Evolutionary conservation across 2,329 filamentous ascomycete species (phyloP).

Genomic region (Aspergillus texensis): DNA sequence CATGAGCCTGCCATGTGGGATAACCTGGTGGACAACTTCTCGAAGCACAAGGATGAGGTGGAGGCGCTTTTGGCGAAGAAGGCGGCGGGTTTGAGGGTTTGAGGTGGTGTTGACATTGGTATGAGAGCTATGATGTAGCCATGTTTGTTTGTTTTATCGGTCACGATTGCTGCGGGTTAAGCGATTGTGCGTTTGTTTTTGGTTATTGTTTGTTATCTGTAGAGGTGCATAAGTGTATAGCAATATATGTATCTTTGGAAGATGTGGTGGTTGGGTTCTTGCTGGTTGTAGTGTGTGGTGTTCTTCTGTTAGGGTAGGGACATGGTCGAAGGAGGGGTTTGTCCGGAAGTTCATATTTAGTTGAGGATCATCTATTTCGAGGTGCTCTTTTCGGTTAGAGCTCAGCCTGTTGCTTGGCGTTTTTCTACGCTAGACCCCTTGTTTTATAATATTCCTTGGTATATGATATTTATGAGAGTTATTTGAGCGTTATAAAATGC

Average conservation of each 20-base stretch:
- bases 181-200: background rate
- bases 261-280: too few species aligned
- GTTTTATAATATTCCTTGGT: too few species aligned
- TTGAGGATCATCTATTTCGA: too few species aligned
- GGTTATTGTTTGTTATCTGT: background rate
- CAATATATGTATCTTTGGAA: too few species aligned
- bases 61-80: constrained; percentile 47
- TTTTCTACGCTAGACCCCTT: too few species aligned
- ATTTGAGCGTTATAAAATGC: background rate
- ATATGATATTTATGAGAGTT: background rate
- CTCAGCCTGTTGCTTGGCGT: too few species aligned
- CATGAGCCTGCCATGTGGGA: constrained; percentile 59
- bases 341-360: too few species aligned
- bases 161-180: background rate
- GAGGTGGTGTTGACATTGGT: background rate
- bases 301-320: too few species aligned
- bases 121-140: background rate
- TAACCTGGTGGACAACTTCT: constrained; percentile 57
- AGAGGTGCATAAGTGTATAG: background rate
- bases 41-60: constrained; percentile 49
- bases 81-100: constrained; percentile 22
- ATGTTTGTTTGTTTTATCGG: background rate
- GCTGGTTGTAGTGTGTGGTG: too few species aligned
- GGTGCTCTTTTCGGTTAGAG: too few species aligned
- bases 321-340: too few species aligned